These are phyloP conservation scores for Anacardium occidentale DNA, from an alignment of 345 rosid genomes.

Conservation along the genomic window DNA sequence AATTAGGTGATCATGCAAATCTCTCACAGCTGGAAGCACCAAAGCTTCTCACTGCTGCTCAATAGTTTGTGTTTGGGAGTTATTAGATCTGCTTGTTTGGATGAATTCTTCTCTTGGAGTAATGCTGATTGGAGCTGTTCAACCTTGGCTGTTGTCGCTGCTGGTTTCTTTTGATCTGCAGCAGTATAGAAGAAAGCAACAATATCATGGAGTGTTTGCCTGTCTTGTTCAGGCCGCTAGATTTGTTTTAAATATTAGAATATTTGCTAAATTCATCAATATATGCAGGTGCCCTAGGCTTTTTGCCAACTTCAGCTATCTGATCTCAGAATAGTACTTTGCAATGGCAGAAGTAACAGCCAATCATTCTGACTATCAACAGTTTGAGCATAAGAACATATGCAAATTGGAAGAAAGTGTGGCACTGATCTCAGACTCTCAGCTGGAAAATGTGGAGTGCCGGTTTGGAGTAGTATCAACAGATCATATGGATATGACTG, in stretches of 20 bases:
- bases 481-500: constrained; percentile 17
- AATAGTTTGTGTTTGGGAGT: constrained; percentile 33
- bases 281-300: constrained; percentile 59
- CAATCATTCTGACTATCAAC: constrained; percentile 22
- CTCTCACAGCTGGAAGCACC: constrained; percentile 48
- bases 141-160: constrained; percentile 56
- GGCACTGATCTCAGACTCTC: constrained; percentile 15
- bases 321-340: constrained; percentile 22
- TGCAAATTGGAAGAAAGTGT: constrained; percentile 14
- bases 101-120: constrained; percentile 63
- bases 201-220: constrained; percentile 57
- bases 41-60: constrained; percentile 46
- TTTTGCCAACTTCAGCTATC: constrained; percentile 38
- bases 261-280: constrained; percentile 40
- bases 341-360: constrained; percentile 40
- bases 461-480: neutral
- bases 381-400: constrained; percentile 11
- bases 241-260: constrained; percentile 28
- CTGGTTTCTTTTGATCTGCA: constrained; percentile 55
- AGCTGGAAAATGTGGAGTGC: constrained; percentile 24
- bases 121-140: constrained; percentile 65
- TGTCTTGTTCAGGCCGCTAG: constrained; percentile 56
- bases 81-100: constrained; percentile 49
- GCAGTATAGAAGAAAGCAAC: constrained; percentile 68
- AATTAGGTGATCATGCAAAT: constrained; percentile 52